phyloP scores from a whole-genome alignment of 1,284 basidiomycete genomes.

The Retiboletus fuscus region DNA sequence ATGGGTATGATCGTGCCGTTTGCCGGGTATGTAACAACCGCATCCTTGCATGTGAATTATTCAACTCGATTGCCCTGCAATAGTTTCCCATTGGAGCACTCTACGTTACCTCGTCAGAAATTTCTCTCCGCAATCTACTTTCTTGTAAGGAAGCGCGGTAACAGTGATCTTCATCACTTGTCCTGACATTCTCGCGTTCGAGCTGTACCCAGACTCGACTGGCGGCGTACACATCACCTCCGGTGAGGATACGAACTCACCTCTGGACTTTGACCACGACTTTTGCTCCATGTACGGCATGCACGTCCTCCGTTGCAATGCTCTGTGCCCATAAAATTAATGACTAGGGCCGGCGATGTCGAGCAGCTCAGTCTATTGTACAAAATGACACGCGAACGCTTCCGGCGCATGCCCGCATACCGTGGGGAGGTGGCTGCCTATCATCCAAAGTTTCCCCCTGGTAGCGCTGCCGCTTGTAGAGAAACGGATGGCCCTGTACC shows the following conservation, averaged over 20 bases:
- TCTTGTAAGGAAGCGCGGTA: constrained; percentile 24
- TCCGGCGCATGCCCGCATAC: constrained; percentile 66
- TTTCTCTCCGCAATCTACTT: constrained; percentile 21
- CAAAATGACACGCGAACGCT: constrained; percentile 33
- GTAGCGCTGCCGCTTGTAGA: constrained; percentile 57
- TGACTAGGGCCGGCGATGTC: constrained; percentile 30
- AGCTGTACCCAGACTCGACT: constrained; percentile 46
- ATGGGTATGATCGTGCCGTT: constrained; percentile 30
- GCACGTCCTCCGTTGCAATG: background rate
- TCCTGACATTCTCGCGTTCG: constrained; percentile 3
- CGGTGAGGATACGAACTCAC: constrained; percentile 34
- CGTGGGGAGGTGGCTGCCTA: constrained; percentile 60
- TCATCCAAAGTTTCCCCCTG: constrained; percentile 64
- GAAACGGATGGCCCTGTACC: constrained; percentile 52
- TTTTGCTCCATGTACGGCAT: constrained; percentile 27
- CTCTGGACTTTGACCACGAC: constrained; percentile 38
- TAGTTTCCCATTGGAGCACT: constrained; percentile 20
- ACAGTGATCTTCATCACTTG: background rate
- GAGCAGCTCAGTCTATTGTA: constrained; percentile 31
- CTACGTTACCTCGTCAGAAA: constrained; percentile 18
- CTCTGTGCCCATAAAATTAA: background rate
- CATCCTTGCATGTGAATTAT: no score
- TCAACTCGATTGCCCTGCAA: background rate
- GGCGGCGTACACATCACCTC: constrained; percentile 48
- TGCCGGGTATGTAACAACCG: constrained; percentile 27